Evolutionary conservation across 148 eudicot species (phyloP).

Genomic region (Nepenthes gracilis): DNA sequence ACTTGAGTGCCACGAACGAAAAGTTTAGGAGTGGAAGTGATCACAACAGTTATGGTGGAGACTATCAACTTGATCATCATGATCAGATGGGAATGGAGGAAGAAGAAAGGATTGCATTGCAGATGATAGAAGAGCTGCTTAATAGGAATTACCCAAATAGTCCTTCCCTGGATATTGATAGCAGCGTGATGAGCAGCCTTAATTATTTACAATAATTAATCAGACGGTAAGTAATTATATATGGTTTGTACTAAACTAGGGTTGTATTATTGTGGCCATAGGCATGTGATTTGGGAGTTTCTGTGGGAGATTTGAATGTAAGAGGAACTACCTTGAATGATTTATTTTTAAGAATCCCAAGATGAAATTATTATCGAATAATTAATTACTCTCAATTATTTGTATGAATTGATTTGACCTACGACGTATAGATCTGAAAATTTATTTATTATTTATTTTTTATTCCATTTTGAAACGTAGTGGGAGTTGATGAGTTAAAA

Average conservation of each 20-base stretch:
- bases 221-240: background rate
- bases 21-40: background rate
- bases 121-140: constrained; percentile 44
- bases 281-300: background rate
- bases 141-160: constrained; percentile 9
- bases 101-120: constrained; percentile 32
- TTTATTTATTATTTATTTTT: too few relatives aligned
- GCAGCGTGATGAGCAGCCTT: constrained; percentile 2
- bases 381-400: too few relatives aligned
- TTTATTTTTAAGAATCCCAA: too few relatives aligned
- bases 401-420: too few relatives aligned
- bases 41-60: background rate
- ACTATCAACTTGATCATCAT: background rate
- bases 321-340: too few relatives aligned
- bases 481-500: too few relatives aligned
- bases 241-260: background rate
- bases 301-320: too few relatives aligned
- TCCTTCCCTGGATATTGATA: constrained; percentile 6
- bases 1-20: background rate
- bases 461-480: too few relatives aligned
- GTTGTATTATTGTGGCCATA: background rate
- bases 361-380: too few relatives aligned
- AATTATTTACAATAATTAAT: background rate
- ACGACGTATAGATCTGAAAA: too few relatives aligned
- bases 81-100: constrained; percentile 14